Conservation (phyloP, 495 filamentous ascomycete species). For the Sordaria brevicollis region DNA sequence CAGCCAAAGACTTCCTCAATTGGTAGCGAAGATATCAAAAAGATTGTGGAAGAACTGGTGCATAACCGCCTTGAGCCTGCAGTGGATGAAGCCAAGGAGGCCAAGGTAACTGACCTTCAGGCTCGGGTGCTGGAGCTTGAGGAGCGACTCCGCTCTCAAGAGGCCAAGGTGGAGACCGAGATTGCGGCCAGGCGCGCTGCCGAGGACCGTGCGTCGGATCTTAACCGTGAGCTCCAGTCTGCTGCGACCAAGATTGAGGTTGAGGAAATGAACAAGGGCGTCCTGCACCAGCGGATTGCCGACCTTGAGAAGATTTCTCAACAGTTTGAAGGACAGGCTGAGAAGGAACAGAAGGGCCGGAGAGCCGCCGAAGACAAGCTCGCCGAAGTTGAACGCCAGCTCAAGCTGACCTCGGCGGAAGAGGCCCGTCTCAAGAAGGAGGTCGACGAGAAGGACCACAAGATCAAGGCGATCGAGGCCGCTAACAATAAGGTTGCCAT, state of each 20-base stretch:
- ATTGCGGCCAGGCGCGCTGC: slow-evolving; percentile 27
- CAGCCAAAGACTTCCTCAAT: slow-evolving; percentile 32
- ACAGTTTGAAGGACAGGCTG: slow-evolving; percentile 29
- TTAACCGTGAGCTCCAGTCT: slow-evolving; percentile 34
- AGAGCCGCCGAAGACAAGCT: slow-evolving; percentile 63
- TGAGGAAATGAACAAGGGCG: slow-evolving; percentile 41
- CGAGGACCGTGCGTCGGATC: slow-evolving; percentile 32
- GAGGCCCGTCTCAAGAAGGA: slow-evolving; percentile 61
- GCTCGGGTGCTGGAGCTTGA: slow-evolving; percentile 32
- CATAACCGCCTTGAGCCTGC: slow-evolving; percentile 35
- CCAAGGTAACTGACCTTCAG: slow-evolving; percentile 29
- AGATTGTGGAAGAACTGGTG: slow-evolving; percentile 49
- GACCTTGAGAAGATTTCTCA: slow-evolving; percentile 36
- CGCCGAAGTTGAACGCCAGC: slow-evolving; percentile 55
- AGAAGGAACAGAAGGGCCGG: slow-evolving; percentile 53
- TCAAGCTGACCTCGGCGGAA: slow-evolving; percentile 58
- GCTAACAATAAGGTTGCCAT: slow-evolving; percentile 41
- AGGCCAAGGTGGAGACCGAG: slow-evolving; percentile 32
- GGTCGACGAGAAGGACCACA: slow-evolving; percentile 52
- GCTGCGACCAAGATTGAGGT: slow-evolving; percentile 42
- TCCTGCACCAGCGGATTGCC: slow-evolving; percentile 33
- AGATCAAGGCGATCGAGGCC: slow-evolving; percentile 35
- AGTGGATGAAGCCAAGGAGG: slow-evolving; percentile 13
- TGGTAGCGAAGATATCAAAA: slow-evolving; percentile 45
- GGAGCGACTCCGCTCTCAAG: slow-evolving; percentile 32